Evolutionary conservation across 2,329 filamentous ascomycete genomes (phyloP).

Genomic region (Hypoxylon sp.): DNA sequence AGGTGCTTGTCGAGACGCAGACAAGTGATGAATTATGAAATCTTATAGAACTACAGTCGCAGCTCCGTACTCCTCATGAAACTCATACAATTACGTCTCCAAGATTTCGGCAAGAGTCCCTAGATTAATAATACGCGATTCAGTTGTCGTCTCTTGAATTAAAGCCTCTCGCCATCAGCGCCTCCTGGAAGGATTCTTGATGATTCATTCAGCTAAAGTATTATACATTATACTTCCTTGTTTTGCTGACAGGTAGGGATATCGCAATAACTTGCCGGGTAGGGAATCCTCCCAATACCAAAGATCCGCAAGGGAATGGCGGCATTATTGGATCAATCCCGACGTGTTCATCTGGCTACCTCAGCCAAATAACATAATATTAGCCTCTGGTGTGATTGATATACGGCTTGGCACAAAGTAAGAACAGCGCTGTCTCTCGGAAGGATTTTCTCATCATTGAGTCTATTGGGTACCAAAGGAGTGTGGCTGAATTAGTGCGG

Average conservation of each 20-base stretch:
- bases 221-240: no score
- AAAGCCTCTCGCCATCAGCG: no score
- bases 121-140: no score
- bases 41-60: not conserved
- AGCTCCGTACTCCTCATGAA: not conserved
- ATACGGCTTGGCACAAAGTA: constrained; percentile 19
- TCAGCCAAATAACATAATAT: not conserved
- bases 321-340: not conserved
- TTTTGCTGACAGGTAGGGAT: no score
- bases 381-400: not conserved
- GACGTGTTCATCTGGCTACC: not conserved
- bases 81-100: not conserved
- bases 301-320: not conserved
- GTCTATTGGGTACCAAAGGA: constrained; percentile 27
- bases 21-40: not conserved
- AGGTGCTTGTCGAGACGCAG: not conserved
- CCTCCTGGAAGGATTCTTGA: no score
- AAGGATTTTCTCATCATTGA: constrained; percentile 22
- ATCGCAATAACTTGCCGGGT: constrained; percentile 1
- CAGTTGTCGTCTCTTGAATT: no score
- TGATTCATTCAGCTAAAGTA: no score
- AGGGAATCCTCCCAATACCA: constrained; percentile 1
- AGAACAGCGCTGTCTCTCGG: constrained; percentile 9
- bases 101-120: not conserved
- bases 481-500: constrained; percentile 27